These are phyloP conservation scores for Teunomyces tritomae DNA, from an alignment of 805 yeast species.

Conservation along the genomic window DNA sequence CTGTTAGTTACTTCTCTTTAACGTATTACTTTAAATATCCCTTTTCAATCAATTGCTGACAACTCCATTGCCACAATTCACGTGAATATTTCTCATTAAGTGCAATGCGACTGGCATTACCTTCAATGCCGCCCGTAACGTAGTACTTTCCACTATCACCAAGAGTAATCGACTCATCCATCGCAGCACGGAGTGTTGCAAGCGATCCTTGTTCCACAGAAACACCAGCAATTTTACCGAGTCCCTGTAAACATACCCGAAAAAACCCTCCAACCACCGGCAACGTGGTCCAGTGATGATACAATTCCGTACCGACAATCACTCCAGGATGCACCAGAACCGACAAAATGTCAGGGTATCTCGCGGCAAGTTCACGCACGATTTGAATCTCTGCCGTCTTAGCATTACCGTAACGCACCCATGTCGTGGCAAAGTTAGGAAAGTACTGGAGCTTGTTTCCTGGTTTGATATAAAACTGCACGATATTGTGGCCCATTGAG, in stretches of 20 bases:
- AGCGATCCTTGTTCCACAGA: conserved; percentile 32
- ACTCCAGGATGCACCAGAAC: conserved; percentile 42
- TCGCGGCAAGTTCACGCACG: conserved; percentile 23
- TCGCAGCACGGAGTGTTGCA: conserved; percentile 32
- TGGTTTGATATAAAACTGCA: conserved; percentile 24
- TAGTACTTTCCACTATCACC: conserved; percentile 29
- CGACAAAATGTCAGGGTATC: conserved; percentile 29
- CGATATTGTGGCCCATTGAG: conserved; percentile 32
- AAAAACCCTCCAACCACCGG: conserved; percentile 22
- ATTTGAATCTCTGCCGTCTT: conserved; percentile 34
- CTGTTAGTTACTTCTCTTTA: too few relatives aligned
- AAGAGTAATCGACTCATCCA: conserved; percentile 24
- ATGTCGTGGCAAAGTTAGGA: conserved; percentile 26
- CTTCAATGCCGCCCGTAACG: conserved; percentile 30
- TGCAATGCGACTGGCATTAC: conserved; percentile 23
- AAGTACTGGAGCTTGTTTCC: conserved; percentile 16
- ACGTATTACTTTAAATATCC: too few relatives aligned
- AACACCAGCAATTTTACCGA: conserved; percentile 23
- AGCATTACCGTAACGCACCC: conserved; percentile 36
- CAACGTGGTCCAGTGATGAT: conserved; percentile 25
- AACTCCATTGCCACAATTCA: conserved; percentile 29
- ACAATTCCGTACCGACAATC: conserved; percentile 32
- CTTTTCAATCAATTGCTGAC: not conserved
- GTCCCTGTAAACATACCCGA: conserved; percentile 12
- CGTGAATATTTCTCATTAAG: conserved; percentile 18